Base-by-base conservation (phyloP, 1,139 yeast species). In the Debaryomyces subglobosus region DNA sequence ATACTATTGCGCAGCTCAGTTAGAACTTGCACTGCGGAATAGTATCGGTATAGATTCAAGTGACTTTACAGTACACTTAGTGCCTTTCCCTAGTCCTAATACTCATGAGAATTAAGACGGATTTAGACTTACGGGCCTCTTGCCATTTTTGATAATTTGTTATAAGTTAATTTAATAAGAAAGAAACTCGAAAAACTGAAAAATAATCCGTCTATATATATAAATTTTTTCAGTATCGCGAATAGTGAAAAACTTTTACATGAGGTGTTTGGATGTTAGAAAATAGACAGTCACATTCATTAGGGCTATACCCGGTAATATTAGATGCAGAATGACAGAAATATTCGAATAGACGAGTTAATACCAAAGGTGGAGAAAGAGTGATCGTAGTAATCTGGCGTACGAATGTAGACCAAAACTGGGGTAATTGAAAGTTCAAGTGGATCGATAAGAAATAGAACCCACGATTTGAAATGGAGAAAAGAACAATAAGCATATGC, bases 81-180 rank as follows among this genome's bases (percentile, higher is more conserved):
- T 43, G 45, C 41, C 45, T 35, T 35, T 35, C 21, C 45, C 45
- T n/a, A 27, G 27, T 34, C 45, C 27, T 30, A 35, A 34, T 34
- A 18, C 33, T 25, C 15, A 18, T 27, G 20, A 15, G 36, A 18
- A 7, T 40, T 40, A 40, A 40, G 43, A 40, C 20, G 10, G 42
- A 39, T 24, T 2, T 40, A 40, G 69, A 84, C 89, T 78, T 83
- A 84, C 88, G 94, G 96, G 87, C 96, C 96, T 87, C 96, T 86
- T 82, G 91, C 95, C 96, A 88, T 88, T 79, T 80, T 85, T 63
- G 71, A 64, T 68, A 67, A 64, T 65, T 57, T 56, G 61, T 53
- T 40, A 25, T 48, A 51, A 32, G 46, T 34, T 13, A 52, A 47
- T 42, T 50, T 44, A 48, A 47, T 39, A 43, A 44, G 43, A 43